These are phyloP conservation scores for Sicyos baderoa DNA, from an alignment of 306 rosid genomes.

Conservation along the genomic window DNA sequence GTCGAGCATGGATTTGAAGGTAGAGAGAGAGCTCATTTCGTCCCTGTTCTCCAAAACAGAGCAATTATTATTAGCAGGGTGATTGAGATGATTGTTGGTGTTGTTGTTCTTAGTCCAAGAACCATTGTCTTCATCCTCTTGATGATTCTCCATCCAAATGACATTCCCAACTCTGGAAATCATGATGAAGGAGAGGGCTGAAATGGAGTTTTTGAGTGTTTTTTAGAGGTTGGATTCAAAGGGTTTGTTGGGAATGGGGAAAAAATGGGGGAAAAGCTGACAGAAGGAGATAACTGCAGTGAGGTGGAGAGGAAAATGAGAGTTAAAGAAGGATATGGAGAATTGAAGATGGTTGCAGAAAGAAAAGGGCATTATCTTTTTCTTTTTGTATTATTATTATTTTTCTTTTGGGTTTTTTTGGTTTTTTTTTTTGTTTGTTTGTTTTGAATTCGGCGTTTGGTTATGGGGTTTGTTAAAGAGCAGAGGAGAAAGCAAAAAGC, in stretches of 20 bases:
- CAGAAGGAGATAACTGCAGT: slow-evolving; percentile 11
- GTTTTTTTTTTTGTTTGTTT: background rate
- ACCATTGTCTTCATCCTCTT: slow-evolving; percentile 35
- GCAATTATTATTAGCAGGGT: slow-evolving; percentile 1
- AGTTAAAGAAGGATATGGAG: background rate
- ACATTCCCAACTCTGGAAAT: slow-evolving; percentile 24
- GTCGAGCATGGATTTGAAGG: slow-evolving; percentile 69
- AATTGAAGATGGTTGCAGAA: slow-evolving; percentile 15
- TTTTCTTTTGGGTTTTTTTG: background rate
- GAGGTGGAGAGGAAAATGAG: too few species aligned
- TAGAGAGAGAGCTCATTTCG: slow-evolving; percentile 42
- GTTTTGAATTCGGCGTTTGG: background rate
- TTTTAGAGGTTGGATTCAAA: background rate
- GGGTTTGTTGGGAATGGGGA: slow-evolving; percentile 14
- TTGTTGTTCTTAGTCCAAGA: slow-evolving; percentile 46
- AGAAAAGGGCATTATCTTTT: slow-evolving; percentile 20
- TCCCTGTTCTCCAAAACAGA: slow-evolving; percentile 28
- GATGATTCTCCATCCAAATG: slow-evolving; percentile 41
- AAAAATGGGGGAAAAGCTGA: slow-evolving; percentile 13
- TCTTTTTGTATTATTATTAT: background rate
- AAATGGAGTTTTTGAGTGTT: background rate
- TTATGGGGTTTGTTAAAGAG: background rate
- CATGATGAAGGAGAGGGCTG: background rate
- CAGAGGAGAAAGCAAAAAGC: too few species aligned
- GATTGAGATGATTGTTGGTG: background rate